Conservation (phyloP, 176 grass and related monocot species). For the Carex scoparia region DNA sequence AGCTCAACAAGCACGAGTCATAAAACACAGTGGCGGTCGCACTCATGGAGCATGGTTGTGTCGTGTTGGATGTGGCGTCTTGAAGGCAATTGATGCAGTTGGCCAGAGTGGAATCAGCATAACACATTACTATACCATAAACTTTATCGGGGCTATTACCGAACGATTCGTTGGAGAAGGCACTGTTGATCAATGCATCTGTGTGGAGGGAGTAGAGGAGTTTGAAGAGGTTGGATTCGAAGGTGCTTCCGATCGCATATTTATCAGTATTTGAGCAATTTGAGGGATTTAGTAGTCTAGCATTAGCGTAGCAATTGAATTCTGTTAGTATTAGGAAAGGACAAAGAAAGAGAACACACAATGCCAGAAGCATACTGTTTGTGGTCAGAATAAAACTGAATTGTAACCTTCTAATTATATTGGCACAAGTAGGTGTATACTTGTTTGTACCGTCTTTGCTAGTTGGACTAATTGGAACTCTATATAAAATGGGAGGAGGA, state of each 20-base stretch:
- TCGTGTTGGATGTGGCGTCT: not conserved
- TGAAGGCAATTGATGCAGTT: conserved; percentile 2
- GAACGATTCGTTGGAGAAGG: not conserved
- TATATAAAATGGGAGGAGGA: no score
- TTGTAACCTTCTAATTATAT: not conserved
- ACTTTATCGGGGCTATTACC: not conserved
- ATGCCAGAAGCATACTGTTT: not conserved
- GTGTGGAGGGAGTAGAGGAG: conserved; percentile 5
- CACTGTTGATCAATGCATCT: not conserved
- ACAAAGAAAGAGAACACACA: not conserved
- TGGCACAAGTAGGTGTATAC: not conserved
- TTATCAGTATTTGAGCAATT: not conserved
- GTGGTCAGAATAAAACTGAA: not conserved
- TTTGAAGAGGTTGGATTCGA: conserved; percentile 5
- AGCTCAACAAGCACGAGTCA: conserved; percentile 6
- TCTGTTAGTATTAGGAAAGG: not conserved
- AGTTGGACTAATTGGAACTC: not conserved
- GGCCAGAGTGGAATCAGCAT: not conserved
- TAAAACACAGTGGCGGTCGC: not conserved
- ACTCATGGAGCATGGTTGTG: not conserved
- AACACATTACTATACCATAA: conserved; percentile 20
- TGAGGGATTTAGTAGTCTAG: not conserved
- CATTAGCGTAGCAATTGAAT: not conserved
- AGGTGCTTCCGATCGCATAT: not conserved
- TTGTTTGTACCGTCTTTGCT: not conserved